These are phyloP conservation scores for Triglochin maritima DNA, from an alignment of 106 monocot species.

Conservation along the genomic window DNA sequence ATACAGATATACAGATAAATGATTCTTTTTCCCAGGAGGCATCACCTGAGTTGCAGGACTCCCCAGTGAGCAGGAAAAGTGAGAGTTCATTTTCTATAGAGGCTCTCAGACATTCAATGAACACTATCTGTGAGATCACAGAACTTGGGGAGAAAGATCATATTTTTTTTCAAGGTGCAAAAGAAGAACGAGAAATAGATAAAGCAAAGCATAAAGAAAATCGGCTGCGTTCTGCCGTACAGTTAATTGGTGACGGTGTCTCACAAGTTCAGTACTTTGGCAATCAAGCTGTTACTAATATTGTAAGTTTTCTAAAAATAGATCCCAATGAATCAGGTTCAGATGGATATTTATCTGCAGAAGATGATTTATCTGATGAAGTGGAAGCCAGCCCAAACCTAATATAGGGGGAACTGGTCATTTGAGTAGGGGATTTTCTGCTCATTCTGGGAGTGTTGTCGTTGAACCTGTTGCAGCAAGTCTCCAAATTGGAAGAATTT, in stretches of 20 bases:
- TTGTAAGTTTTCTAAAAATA: slow-evolving; percentile 90
- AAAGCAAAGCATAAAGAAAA: slow-evolving; percentile 51
- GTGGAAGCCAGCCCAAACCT: slow-evolving; percentile 30
- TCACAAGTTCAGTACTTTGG: slow-evolving; percentile 95
- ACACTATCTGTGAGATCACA: slow-evolving; percentile 50
- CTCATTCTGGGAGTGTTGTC: slow-evolving; percentile 31
- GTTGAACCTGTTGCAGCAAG: slow-evolving; percentile 32
- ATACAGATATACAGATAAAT: slow-evolving; percentile 16
- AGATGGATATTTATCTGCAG: slow-evolving; percentile 37
- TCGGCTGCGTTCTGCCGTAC: slow-evolving; percentile 81
- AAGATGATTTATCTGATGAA: slow-evolving; percentile 48
- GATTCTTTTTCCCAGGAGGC: slow-evolving; percentile 4
- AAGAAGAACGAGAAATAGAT: slow-evolving; percentile 16
- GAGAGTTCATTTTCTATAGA: slow-evolving; percentile 31
- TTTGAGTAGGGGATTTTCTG: slow-evolving; percentile 33
- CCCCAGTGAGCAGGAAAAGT: slow-evolving; percentile 32
- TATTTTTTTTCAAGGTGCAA: slow-evolving; percentile 7
- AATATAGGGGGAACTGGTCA: slow-evolving; percentile 3
- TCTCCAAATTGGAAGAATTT: slow-evolving; percentile 68
- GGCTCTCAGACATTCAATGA: slow-evolving; percentile 29
- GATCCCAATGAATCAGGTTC: slow-evolving; percentile 69
- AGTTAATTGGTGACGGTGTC: slow-evolving; percentile 90
- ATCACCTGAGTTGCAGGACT: slow-evolving; percentile 27
- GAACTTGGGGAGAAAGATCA: slow-evolving; percentile 37
- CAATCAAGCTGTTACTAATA: slow-evolving; percentile 91